phyloP scores from a whole-genome alignment of 805 yeast species.

The Starmerella sp. region DNA sequence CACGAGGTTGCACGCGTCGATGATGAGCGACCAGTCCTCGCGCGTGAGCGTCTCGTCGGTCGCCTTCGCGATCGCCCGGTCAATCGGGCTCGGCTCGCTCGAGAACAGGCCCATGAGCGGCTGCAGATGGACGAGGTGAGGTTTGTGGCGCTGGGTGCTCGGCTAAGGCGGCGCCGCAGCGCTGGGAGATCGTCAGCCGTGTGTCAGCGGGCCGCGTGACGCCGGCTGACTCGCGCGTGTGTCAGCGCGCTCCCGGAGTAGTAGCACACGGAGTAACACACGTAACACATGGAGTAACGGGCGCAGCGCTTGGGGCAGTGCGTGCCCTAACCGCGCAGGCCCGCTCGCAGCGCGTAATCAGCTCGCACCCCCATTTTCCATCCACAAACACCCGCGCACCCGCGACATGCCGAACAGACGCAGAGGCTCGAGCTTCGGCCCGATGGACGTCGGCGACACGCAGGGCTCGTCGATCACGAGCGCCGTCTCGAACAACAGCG shows the following conservation, averaged over 20 bases:
- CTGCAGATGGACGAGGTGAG: not conserved
- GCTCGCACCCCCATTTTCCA: too few relatives aligned
- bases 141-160: not conserved
- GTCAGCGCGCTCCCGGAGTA: too few relatives aligned
- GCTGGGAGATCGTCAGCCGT: too few relatives aligned
- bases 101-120: conserved; percentile 15
- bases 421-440: conserved; percentile 23
- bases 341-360: too few relatives aligned
- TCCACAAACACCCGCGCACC: not conserved
- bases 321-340: too few relatives aligned
- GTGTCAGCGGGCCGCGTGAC: too few relatives aligned
- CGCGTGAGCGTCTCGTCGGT: conserved; percentile 51
- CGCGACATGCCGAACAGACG: conserved; percentile 8
- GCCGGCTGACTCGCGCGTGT: too few relatives aligned
- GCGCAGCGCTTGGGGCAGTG: too few relatives aligned
- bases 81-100: conserved; percentile 19
- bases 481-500: conserved; percentile 13
- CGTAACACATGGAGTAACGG: too few relatives aligned
- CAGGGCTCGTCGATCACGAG: conserved; percentile 23
- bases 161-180: not conserved
- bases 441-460: conserved; percentile 24
- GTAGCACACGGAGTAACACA: too few relatives aligned
- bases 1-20: conserved; percentile 58
- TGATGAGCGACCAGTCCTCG: conserved; percentile 57
- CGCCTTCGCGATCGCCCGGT: conserved; percentile 35